Conservation (phyloP, 257 asterid species). For the Plantago major region DNA sequence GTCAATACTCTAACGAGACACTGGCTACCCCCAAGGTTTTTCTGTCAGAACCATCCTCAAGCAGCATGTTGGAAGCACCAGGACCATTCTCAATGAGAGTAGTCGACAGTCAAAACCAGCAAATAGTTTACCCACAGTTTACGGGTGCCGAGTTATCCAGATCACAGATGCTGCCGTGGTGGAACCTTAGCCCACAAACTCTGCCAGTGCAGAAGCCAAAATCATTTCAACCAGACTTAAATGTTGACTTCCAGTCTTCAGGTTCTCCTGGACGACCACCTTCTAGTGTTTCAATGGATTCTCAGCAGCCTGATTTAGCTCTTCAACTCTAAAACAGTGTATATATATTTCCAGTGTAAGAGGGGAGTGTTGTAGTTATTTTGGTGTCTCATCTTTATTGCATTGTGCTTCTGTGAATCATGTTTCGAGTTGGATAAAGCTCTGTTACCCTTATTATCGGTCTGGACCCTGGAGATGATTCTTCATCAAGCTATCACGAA, state of each 20-base stretch:
- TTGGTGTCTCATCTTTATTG: neutral
- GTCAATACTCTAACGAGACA: slow-evolving; percentile 34
- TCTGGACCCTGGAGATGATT: too few species aligned
- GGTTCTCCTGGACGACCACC: slow-evolving; percentile 87
- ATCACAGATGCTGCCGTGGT: slow-evolving; percentile 74
- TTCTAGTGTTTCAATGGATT: slow-evolving; percentile 64
- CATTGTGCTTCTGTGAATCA: too few species aligned
- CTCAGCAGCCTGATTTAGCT: slow-evolving; percentile 98
- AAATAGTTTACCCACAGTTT: slow-evolving; percentile 55
- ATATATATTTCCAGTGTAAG: neutral
- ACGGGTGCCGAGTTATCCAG: slow-evolving; percentile 71
- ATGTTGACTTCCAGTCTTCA: slow-evolving; percentile 76
- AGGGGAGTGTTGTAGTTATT: neutral
- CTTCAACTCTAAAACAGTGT: slow-evolving; percentile 59
- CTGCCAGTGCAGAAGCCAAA: slow-evolving; percentile 65
- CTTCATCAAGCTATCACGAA: too few species aligned
- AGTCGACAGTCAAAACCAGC: slow-evolving; percentile 52
- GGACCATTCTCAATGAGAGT: slow-evolving; percentile 44
- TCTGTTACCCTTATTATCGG: too few species aligned
- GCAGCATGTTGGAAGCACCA: slow-evolving; percentile 35
- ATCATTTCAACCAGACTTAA: slow-evolving; percentile 83
- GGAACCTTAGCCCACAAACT: slow-evolving; percentile 44
- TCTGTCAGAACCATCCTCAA: slow-evolving; percentile 26
- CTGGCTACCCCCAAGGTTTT: slow-evolving; percentile 25
- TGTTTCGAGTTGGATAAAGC: too few species aligned